These are phyloP conservation scores for Allantophomopsis lycopodina DNA, from an alignment of 2,329 filamentous ascomycete genomes.

Conservation along the genomic window DNA sequence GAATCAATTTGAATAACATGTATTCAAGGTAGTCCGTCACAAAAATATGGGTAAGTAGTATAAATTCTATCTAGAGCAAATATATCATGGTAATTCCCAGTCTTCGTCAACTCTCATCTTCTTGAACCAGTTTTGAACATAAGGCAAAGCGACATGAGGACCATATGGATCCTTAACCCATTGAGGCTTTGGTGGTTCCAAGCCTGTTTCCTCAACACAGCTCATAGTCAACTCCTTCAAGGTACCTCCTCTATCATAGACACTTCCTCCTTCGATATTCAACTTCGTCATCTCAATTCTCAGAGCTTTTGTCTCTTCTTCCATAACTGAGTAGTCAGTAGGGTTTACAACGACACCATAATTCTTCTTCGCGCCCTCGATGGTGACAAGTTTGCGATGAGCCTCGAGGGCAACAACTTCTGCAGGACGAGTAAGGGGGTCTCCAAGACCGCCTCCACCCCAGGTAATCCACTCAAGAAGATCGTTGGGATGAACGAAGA, in stretches of 20 bases:
- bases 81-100: conserved; percentile 10
- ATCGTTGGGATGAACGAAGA: conserved; percentile 29
- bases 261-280: conserved; percentile 10
- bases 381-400: conserved; percentile 26
- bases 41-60: too few species aligned
- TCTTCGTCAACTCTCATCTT: conserved; percentile 17
- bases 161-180: conserved; percentile 30
- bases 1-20: too few species aligned
- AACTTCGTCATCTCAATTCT: conserved; percentile 17
- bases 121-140: conserved; percentile 29
- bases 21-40: too few species aligned
- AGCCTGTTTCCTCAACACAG: conserved; percentile 26
- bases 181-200: conserved; percentile 25
- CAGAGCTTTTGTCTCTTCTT: conserved; percentile 20
- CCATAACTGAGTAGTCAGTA: conserved; percentile 20
- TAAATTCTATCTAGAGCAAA: too few species aligned
- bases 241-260: conserved; percentile 28
- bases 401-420: conserved; percentile 30
- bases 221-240: conserved; percentile 22
- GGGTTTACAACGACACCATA: conserved; percentile 30
- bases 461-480: conserved; percentile 34
- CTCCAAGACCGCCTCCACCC: conserved; percentile 33
- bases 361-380: conserved; percentile 24
- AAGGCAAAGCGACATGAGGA: conserved; percentile 26
- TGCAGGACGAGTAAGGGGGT: conserved; percentile 27